A percentile compares a stretch with the other conserved stretches of the same genome.
Conservation (phyloP, 441 rosid species). For the Populus hybrid region DNA sequence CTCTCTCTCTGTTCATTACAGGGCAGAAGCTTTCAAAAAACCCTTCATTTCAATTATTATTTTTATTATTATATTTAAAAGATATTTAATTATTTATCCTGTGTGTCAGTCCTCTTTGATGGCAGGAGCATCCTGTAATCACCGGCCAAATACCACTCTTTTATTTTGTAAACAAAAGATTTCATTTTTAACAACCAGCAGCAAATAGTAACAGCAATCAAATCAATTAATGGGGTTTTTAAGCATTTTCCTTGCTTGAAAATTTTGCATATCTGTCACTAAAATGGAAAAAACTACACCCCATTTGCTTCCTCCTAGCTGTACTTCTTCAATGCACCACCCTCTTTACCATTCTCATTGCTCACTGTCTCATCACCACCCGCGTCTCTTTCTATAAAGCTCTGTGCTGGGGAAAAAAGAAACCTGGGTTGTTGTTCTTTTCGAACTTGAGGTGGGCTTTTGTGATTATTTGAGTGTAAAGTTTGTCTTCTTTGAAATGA, state of each 20-base stretch:
- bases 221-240: conserved; percentile 6
- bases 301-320: conserved; percentile 13
- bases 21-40: neutral
- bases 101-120: neutral
- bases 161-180: neutral
- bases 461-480: neutral
- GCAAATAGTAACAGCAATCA: neutral
- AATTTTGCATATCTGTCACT: conserved; percentile 21
- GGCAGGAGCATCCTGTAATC: neutral
- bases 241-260: conserved; percentile 30
- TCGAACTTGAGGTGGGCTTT: conserved; percentile 32
- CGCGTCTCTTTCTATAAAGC: neutral
- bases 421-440: neutral
- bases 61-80: no score
- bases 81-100: neutral
- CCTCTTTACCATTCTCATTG: neutral
- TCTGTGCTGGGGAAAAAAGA: neutral
- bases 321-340: conserved; percentile 17
- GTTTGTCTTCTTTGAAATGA: neutral
- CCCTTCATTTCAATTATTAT: neutral
- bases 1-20: neutral
- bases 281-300: conserved; percentile 14
- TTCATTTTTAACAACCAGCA: neutral
- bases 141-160: neutral
- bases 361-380: neutral